These are phyloP conservation scores for Fremontodendron californicum DNA, from an alignment of 345 rosid species.

Conservation along the genomic window DNA sequence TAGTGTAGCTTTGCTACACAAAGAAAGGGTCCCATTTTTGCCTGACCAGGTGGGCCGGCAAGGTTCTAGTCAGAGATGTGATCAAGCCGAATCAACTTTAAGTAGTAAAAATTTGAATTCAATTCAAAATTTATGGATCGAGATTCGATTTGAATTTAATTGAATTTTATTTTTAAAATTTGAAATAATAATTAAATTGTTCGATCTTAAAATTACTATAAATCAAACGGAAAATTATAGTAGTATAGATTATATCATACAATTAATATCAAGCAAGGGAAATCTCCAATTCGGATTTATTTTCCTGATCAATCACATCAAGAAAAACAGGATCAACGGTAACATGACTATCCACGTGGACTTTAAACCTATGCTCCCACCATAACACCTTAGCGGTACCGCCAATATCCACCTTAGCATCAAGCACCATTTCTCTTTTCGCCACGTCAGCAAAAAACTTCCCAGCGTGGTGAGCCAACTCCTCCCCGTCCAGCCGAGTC, in stretches of 20 bases:
- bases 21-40: too few species aligned
- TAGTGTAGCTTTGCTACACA: too few species aligned
- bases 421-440: conserved; percentile 70
- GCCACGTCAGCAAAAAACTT: conserved; percentile 65
- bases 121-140: too few species aligned
- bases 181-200: too few species aligned
- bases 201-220: neutral
- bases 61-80: too few species aligned
- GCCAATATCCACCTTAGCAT: conserved; percentile 58
- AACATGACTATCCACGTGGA: conserved; percentile 69
- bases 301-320: conserved; percentile 79
- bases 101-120: too few species aligned
- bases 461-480: conserved; percentile 74
- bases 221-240: neutral
- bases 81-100: too few species aligned
- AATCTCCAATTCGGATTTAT: conserved; percentile 49
- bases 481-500: conserved; percentile 66
- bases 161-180: too few species aligned
- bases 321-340: conserved; percentile 83
- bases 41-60: too few species aligned
- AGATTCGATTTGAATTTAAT: too few species aligned
- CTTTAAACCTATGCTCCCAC: conserved; percentile 78
- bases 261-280: conserved; percentile 26
- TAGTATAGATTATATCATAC: neutral
- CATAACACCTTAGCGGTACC: conserved; percentile 74